Conservation (phyloP, 208 protist genomes). For the Leishmania turanica region DNA sequence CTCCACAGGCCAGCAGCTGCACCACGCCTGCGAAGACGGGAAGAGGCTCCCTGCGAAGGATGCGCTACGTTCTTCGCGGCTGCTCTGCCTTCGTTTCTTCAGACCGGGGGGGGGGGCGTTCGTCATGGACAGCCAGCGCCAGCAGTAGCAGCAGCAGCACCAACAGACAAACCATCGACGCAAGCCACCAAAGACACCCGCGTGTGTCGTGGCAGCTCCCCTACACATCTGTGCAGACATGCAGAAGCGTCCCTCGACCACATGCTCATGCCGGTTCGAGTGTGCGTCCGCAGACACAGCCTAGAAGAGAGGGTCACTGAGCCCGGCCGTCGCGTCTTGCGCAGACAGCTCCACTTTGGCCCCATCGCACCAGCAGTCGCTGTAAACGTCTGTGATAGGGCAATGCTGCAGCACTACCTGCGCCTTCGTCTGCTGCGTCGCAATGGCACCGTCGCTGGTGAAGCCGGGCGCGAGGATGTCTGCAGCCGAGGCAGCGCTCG, state of each 20-base stretch:
- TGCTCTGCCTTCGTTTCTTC: not conserved
- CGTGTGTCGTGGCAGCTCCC: not conserved
- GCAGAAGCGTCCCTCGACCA: not conserved
- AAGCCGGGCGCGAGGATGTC: slow-evolving; percentile 29
- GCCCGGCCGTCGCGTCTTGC: slow-evolving; percentile 38
- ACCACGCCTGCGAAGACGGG: not conserved
- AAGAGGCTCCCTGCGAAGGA: not conserved
- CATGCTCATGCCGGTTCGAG: not conserved
- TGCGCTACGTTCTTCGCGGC: not conserved
- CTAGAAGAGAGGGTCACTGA: slow-evolving; percentile 66
- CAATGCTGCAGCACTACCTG: slow-evolving; percentile 62
- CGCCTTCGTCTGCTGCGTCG: slow-evolving; percentile 32
- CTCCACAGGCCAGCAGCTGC: not conserved
- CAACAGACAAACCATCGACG: not conserved
- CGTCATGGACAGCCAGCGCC: not conserved
- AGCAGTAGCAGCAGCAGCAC: not conserved
- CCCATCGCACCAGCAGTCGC: slow-evolving; percentile 43
- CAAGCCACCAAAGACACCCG: not conserved
- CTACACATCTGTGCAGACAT: not conserved
- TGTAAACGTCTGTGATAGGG: slow-evolving; percentile 66
- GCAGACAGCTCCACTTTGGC: slow-evolving; percentile 34
- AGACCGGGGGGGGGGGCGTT: not conserved
- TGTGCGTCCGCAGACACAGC: not conserved
- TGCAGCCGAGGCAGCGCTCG: not conserved
- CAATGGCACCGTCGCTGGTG: slow-evolving; percentile 19